These are phyloP conservation scores for Cyanidioschyzon merolae DNA, from an alignment of 23 red algal species.

Conservation along the genomic window DNA sequence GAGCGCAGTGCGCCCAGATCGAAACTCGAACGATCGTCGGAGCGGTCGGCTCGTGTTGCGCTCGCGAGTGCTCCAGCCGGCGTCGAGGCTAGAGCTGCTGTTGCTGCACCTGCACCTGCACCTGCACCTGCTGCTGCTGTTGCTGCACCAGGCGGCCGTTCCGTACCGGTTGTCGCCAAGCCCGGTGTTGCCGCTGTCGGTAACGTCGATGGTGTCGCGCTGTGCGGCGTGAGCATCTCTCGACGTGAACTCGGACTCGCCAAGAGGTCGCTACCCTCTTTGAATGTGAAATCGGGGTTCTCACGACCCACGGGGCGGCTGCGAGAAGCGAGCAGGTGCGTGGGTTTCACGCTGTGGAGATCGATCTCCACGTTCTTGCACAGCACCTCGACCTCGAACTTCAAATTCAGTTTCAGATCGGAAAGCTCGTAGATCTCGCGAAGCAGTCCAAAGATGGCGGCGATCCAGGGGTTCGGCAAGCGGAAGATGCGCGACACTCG, in stretches of 20 bases:
- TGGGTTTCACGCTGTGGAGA: slow-evolving; percentile 36
- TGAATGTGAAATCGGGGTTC: slow-evolving; percentile 74
- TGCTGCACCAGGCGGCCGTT: slow-evolving; percentile 18
- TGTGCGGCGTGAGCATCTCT: neutral
- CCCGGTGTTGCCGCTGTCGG: neutral
- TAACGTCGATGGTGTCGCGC: neutral
- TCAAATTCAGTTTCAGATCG: slow-evolving; percentile 92
- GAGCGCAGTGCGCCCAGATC: neutral
- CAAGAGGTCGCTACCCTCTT: neutral
- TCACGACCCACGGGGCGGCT: slow-evolving; percentile 32
- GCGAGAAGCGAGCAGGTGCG: slow-evolving; percentile 40
- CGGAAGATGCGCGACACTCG: slow-evolving; percentile 58
- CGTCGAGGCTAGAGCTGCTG: slow-evolving; percentile 1
- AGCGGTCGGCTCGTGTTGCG: neutral
- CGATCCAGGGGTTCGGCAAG: slow-evolving; percentile 85
- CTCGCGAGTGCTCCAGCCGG: slow-evolving; percentile 1
- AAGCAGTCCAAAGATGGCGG: slow-evolving; percentile 62
- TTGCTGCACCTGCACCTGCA: too few relatives aligned
- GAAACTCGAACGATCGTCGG: neutral
- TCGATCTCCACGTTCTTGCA: slow-evolving; percentile 59
- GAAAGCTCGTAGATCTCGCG: slow-evolving; percentile 72
- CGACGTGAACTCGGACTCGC: neutral
- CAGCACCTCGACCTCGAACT: slow-evolving; percentile 87
- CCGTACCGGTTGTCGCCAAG: neutral
- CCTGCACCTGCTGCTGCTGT: neutral